Conservation (phyloP, 2,329 filamentous ascomycete genomes). For the Paradendryphiella salina region DNA sequence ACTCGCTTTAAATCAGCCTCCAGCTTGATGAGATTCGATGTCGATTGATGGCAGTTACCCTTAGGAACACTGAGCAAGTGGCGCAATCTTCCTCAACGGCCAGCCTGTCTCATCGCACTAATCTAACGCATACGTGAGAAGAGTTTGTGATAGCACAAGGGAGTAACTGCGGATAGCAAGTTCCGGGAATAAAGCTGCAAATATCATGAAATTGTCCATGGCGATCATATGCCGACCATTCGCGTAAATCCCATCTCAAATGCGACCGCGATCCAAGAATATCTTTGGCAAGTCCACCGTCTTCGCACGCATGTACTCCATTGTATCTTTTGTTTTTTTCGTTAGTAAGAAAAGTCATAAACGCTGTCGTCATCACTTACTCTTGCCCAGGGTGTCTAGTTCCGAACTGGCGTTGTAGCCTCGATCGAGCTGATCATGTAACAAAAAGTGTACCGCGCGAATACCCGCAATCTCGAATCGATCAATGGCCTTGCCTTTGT, state of each 20-base stretch:
- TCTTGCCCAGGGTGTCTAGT: conserved; percentile 16
- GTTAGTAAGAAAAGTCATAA: neutral
- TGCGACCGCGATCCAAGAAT: conserved; percentile 12
- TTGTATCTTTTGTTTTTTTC: conserved; percentile 11
- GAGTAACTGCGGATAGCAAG: too few species aligned
- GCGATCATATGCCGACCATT: too few species aligned
- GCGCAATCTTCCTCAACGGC: too few species aligned
- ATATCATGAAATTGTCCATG: too few species aligned
- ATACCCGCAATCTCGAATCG: conserved; percentile 12
- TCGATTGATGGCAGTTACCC: too few species aligned
- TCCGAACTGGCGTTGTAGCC: conserved; percentile 25
- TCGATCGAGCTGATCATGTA: conserved; percentile 52
- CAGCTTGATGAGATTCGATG: too few species aligned
- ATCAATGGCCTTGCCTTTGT: conserved; percentile 20
- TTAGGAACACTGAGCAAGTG: too few species aligned
- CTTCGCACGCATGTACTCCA: conserved; percentile 28
- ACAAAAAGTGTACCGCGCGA: conserved; percentile 44
- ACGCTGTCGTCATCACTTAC: neutral
- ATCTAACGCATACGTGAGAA: too few species aligned
- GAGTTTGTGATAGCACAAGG: too few species aligned
- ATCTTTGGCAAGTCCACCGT: conserved; percentile 22
- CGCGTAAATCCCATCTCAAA: neutral
- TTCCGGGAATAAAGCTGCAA: too few species aligned
- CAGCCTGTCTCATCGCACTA: too few species aligned
- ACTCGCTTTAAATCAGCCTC: too few species aligned